phyloP scores from a whole-genome alignment of 2,329 filamentous ascomycete species.

The Aspergillus brunneoviolaceus region DNA sequence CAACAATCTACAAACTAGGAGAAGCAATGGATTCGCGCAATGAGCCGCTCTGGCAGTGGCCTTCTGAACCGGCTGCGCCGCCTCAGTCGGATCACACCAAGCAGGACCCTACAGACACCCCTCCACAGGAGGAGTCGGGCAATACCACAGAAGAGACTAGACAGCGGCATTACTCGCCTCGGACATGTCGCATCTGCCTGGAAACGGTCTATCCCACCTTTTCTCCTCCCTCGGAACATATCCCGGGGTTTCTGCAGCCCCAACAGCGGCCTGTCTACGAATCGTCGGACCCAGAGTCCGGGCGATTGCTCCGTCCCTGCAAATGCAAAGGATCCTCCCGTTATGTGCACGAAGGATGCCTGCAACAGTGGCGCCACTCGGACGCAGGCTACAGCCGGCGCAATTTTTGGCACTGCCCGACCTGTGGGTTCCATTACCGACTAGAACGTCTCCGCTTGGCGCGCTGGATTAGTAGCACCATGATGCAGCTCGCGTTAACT shows the following conservation, averaged over 20 bases:
- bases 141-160: conserved; percentile 24
- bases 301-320: conserved; percentile 83
- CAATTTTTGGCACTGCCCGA: conserved; percentile 85
- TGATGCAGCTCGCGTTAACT: conserved; percentile 70
- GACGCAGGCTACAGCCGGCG: conserved; percentile 63
- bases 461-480: conserved; percentile 64
- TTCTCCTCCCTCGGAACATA: conserved; percentile 52
- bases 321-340: conserved; percentile 89
- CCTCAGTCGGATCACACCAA: conserved; percentile 8
- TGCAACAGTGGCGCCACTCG: conserved; percentile 77
- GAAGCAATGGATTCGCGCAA: conserved; percentile 21
- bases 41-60: conserved; percentile 30
- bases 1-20: background rate
- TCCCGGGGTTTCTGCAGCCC: conserved; percentile 58
- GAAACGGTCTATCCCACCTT: conserved; percentile 67
- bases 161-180: conserved; percentile 61
- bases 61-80: conserved; percentile 14
- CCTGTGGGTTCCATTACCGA: conserved; percentile 79
- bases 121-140: conserved; percentile 15
- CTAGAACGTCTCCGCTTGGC: conserved; percentile 76
- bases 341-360: conserved; percentile 90
- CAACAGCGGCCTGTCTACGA: conserved; percentile 65
- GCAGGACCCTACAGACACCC: conserved; percentile 13
- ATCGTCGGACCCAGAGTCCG: conserved; percentile 70
- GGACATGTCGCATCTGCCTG: conserved; percentile 86